Evolutionary conservation across 371 early-diverging fungal genomes (phyloP), one percentile per base, ranked within the genome.

Genomic region (Lichtheimia corymbifera): DNA sequence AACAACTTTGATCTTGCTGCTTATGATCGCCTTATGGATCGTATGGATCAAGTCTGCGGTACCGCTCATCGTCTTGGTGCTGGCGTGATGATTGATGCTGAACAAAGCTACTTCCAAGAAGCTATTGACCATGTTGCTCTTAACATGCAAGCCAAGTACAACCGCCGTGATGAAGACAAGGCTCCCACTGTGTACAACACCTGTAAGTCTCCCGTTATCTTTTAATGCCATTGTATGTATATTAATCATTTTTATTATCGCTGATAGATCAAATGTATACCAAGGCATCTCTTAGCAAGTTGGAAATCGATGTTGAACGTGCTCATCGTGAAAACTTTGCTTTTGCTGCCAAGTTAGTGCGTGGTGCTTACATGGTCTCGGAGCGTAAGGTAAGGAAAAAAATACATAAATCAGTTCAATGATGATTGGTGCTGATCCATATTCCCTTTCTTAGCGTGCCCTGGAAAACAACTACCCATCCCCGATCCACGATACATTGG

Each of bases 101-200:
- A 97, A 70, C 95, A 95, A 71, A 71, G 89, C 24, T 92, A 93
- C 70, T 95, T 95, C 78, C 96, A 96, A 77, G 88, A 91, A 5
- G 92, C 93, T 15, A 93, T 97, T 73, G 95, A 95, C 72, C 86
- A 87, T 57, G 84, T 94, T 3, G 88, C 92, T 4, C 66, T 93
- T 56, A 82, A 83, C 43, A 68, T 94, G 47, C 82, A 82, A 68
- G 68, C 76, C 51, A 71, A 82, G 55, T 93, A 79, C 72, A 96
- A 96, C 73, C 71, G 72, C 17, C 67, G 66, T 54, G 74, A 69
- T 9, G 66, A 61, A 27, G 79, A 71, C 3, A 74, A 66, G 5
- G 67, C 74, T 17, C 91, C 93, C 3, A 80, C 93, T 20, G 81
- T 96, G 45, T 96, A 84, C 82, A 93, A 94, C 75, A 97, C 98